Base-by-base conservation (phyloP, 352 stramenopile genomes). In the Globisporangium uncinulatum region DNA sequence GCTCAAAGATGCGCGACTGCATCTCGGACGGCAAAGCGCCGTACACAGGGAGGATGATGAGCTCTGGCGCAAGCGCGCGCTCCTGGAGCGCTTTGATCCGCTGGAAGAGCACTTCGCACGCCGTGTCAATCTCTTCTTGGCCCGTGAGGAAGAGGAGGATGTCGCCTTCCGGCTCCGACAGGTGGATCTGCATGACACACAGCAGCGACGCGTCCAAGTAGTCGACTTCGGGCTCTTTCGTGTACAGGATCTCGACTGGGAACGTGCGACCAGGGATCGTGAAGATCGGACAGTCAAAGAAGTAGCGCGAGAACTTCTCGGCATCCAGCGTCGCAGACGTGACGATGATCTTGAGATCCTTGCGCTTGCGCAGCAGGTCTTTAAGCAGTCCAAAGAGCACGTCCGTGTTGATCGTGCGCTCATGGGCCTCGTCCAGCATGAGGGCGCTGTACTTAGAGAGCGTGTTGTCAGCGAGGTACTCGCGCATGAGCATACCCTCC, bases 141-240 rank as follows among this genome's bases (percentile, higher is more conserved):
- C 97, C 97, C 1, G 97, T 99, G 96, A 99, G 99, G 67, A 99
- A 99, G 42, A 99, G 95, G 6, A 99, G 66, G 60, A 99, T 96
- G 73, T 99, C 97, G 43, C 97, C 97, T 14, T 94, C 89, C 15
- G 94, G 94, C 49, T 96, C 89, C 41, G 95, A 98, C 48, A 99
- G 84, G 72, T 99, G 97, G 65, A 99, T 99, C 62, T 98, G 93
- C 48, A 99, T 88, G 14, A 97, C 92, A 75, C 99, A 93, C 62
- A 99, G 99, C 29, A 99, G 96, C 1, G 97, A 96, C 7, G 95
- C 88, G 65, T 99, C 97, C 0, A 99, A 96, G 63, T 99, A 99
- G 70, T 99, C 97, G 51, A 99, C 94, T 52, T 85, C 79, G 0
- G 97, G 87, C 4, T 87, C 92, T 73, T 99, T 99, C 36, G 94